A percentile compares a stretch with the other conserved stretches of the same genome.
phyloP scores from a whole-genome alignment of 2,329 filamentous ascomycete genomes.

The Aspergillus caelatus region DNA sequence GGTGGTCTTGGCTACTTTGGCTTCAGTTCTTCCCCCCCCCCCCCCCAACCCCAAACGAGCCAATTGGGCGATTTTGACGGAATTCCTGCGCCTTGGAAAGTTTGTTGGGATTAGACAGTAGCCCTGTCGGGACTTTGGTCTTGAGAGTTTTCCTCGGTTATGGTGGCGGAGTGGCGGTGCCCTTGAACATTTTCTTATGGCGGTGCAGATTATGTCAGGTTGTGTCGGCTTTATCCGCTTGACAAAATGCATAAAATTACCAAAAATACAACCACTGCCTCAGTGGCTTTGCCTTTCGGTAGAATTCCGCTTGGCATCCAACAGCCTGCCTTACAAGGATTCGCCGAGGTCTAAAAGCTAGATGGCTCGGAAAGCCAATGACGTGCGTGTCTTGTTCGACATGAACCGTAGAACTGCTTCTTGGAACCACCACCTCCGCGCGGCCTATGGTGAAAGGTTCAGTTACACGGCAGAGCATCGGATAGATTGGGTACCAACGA shows the following conservation, averaged over 20 bases:
- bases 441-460: not conserved
- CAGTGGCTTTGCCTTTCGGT: not conserved
- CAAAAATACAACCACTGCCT: not conserved
- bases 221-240: not conserved
- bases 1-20: not conserved
- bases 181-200: not conserved
- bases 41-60: not conserved
- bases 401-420: not conserved
- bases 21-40: too few relatives aligned
- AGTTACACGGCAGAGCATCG: not conserved
- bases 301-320: not conserved
- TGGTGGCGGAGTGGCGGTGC: not conserved
- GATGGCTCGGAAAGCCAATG: not conserved
- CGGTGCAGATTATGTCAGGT: not conserved
- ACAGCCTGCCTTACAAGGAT: not conserved
- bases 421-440: not conserved
- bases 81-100: not conserved
- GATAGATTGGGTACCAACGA: not conserved
- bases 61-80: not conserved
- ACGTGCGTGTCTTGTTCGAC: not conserved
- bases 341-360: not conserved
- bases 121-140: not conserved
- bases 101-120: not conserved
- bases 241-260: not conserved
- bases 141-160: not conserved